Evolutionary conservation across 441 rosid species (phyloP).

Genomic region (Euphorbia celastroides): DNA sequence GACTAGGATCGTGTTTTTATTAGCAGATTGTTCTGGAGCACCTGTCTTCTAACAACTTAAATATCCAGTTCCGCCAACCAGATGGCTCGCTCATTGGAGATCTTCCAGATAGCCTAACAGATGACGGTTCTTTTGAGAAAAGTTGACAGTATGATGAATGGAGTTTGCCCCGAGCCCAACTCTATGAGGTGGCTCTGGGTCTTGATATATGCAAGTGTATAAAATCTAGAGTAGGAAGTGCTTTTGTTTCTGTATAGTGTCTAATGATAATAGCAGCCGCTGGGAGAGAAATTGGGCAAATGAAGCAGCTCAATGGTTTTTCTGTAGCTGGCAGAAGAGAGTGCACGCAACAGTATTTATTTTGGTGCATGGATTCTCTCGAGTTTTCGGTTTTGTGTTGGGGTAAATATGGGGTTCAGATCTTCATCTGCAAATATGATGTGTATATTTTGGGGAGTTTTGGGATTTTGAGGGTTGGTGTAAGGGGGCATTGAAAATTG

Average conservation of each 20-base stretch:
- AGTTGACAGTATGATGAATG: constrained; percentile 20
- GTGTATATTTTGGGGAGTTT: constrained; percentile 17
- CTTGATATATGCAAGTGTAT: constrained; percentile 28
- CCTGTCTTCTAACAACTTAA: constrained; percentile 37
- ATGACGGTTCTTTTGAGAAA: constrained; percentile 21
- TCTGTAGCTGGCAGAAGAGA: constrained; percentile 5
- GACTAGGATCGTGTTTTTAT: not conserved
- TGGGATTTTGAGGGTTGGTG: constrained; percentile 25
- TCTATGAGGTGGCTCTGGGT: constrained; percentile 19
- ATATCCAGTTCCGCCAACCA: constrained; percentile 42
- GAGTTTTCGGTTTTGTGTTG: constrained; percentile 14
- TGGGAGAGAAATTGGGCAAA: constrained; percentile 19
- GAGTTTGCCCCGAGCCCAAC: constrained; percentile 19
- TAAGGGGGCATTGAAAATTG: constrained; percentile 22
- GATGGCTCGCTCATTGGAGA: constrained; percentile 35
- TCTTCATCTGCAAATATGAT: constrained; percentile 19
- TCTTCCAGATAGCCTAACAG: constrained; percentile 31
- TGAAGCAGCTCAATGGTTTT: not conserved
- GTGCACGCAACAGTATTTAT: constrained; percentile 7
- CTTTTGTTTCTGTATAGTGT: constrained; percentile 31
- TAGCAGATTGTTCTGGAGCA: constrained; percentile 39
- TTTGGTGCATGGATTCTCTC: constrained; percentile 21
- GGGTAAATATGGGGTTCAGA: constrained; percentile 12
- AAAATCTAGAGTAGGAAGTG: constrained; percentile 29
- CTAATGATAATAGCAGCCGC: constrained; percentile 16